Evolutionary conservation across 192 early-diverging fungal species (phyloP), one percentile per base, ranked within the genome.

Genomic region (Haplosporangium gracile): DNA sequence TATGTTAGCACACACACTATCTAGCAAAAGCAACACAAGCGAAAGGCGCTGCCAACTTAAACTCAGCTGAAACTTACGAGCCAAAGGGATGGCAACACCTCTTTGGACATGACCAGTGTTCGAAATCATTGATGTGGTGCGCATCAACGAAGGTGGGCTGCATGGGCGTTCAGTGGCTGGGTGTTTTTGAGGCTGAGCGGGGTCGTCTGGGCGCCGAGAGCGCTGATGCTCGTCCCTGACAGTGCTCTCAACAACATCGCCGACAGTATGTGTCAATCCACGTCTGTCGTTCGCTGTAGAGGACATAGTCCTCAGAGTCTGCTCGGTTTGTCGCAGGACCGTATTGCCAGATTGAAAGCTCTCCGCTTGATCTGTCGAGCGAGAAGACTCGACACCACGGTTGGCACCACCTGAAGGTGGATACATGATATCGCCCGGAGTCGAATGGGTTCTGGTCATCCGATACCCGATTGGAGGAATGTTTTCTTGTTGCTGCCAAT

Each of bases 401-500:
- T 3, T 11, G 13, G 60, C 13, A 87, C 20, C 18, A 18, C 77
- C 5, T 55, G 81, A 15, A 29, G 60, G 24, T 26, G 60, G 60
- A 65, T 65, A 32, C 26, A 65, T 65, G 8, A 65, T 65, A 24
- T 65, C 60, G 11, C 60, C 60, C 13, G 60, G 60, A 11, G 60
- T 65, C 11, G 60, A 65, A 29, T 32, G n/a, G 11, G 60, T 65
- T 13, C 60, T 65, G 29, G 60, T 32, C 60, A 65, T 32, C 29
- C 29, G 40, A 43, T 77, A 15, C 0, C 60, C 60, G 29, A 65
- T 65, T 65, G 26, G 60, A 15, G 3, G 38, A 36, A 1, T 7
- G 38, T 51, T 70, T 39, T 76, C 40, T 38, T 76, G 36, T 8
- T 72, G 40, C 65, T 65, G 70, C 47, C 8, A 57, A 43, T 45